phyloP scores from a whole-genome alignment of 805 yeast genomes.

The Ogataea parapolymorpha region DNA sequence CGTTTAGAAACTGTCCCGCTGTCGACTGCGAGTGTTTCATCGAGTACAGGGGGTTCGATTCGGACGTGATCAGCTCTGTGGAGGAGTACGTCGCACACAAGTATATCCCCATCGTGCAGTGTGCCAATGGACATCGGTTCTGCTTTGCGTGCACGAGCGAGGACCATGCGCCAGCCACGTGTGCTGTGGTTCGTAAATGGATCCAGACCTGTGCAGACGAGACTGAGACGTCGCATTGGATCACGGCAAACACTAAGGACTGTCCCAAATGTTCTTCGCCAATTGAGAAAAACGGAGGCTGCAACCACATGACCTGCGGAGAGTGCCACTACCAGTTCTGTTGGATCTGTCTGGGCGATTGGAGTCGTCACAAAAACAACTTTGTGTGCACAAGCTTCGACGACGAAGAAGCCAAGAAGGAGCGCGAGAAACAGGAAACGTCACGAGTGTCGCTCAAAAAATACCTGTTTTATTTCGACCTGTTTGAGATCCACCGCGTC shows the following conservation, averaged over 20 bases:
- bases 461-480: conserved; percentile 71
- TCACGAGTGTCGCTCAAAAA: conserved; percentile 53
- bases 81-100: conserved; percentile 26
- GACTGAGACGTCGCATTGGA: conserved; percentile 86
- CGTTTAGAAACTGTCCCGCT: conserved; percentile 77
- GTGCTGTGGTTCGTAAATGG: conserved; percentile 70
- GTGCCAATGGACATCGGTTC: conserved; percentile 64
- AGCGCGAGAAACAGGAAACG: conserved; percentile 38
- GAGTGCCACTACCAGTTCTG: conserved; percentile 81
- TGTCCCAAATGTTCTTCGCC: conserved; percentile 80
- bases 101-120: conserved; percentile 64
- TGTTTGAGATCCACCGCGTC: conserved; percentile 71
- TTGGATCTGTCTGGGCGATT: conserved; percentile 83
- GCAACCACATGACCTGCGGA: conserved; percentile 92
- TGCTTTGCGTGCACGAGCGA: conserved; percentile 75
- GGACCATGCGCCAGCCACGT: conserved; percentile 83
- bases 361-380: conserved; percentile 66
- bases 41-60: conserved; percentile 32
- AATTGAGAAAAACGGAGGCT: conserved; percentile 94
- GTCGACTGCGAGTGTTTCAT: conserved; percentile 71
- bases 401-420: conserved; percentile 39
- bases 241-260: conserved; percentile 73
- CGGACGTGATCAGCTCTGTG: conserved; percentile 24
- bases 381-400: conserved; percentile 61
- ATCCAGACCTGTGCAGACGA: conserved; percentile 77